phyloP scores from a whole-genome alignment of 371 early-diverging fungal genomes.

The Mortierella sp. region DNA sequence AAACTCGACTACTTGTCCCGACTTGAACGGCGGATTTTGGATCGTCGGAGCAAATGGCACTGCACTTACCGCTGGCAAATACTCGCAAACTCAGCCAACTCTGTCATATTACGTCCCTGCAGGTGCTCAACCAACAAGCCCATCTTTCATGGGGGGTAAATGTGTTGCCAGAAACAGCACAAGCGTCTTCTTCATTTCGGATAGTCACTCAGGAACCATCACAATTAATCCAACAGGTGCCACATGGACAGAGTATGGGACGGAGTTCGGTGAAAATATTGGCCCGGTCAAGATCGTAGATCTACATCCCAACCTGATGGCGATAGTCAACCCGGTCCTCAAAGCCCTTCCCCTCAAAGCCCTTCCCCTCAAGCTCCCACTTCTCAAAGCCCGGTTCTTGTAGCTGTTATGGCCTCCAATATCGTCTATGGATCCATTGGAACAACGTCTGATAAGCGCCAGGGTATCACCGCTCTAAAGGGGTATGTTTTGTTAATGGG shows the following conservation, averaged over 20 bases:
- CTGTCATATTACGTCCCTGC: neutral
- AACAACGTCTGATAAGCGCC: too few relatives aligned
- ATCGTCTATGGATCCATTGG: neutral
- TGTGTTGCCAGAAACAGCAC: constrained; percentile 16
- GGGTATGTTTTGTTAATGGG: neutral
- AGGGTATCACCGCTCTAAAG: neutral
- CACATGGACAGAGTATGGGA: neutral
- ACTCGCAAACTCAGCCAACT: neutral
- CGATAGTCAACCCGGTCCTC: neutral
- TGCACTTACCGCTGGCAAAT: constrained; percentile 8
- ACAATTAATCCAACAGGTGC: neutral
- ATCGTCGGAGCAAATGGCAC: constrained; percentile 17
- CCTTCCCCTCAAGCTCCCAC: too few relatives aligned
- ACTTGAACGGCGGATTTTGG: constrained; percentile 15
- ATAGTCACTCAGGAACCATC: constrained; percentile 9
- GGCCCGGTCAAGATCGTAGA: too few relatives aligned
- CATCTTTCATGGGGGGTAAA: constrained; percentile 2
- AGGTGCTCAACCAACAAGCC: neutral
- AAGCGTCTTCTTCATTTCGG: constrained; percentile 21
- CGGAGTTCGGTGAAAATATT: too few relatives aligned
- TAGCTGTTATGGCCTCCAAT: neutral
- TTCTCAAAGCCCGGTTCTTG: neutral
- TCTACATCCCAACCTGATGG: neutral
- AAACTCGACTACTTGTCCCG: neutral
- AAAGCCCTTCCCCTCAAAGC: too few relatives aligned